Evolutionary conservation across 2,329 filamentous ascomycete species (phyloP).

Genomic region (Colletotrichum sp.): DNA sequence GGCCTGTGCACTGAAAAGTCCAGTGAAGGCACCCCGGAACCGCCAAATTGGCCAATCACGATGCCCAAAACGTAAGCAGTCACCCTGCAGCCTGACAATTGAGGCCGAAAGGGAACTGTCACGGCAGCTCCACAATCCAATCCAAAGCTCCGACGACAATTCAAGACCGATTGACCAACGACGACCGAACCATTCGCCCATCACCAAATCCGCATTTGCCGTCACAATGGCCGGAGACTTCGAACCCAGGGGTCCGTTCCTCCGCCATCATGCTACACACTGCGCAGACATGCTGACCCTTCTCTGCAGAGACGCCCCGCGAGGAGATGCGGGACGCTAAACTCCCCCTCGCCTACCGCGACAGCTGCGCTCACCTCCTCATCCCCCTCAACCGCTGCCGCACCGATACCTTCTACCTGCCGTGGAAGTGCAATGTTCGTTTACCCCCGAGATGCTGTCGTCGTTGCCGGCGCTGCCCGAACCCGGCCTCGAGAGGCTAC

Average conservation of each 20-base stretch:
- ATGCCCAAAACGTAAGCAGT: not conserved
- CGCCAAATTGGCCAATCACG: not conserved
- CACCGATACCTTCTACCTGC: constrained; percentile 88
- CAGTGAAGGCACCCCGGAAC: not conserved
- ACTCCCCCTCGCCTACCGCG: constrained; percentile 88
- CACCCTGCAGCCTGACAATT: not conserved
- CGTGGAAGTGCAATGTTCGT: constrained; percentile 96
- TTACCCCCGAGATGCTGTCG: not conserved
- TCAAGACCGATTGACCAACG: constrained; percentile 14
- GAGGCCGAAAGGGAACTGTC: not conserved
- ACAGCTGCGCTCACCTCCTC: constrained; percentile 92
- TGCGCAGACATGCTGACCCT: not conserved
- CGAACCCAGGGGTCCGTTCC: constrained; percentile 17
- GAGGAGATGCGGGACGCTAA: constrained; percentile 93
- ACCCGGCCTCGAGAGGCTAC: not conserved
- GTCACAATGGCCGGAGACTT: constrained; percentile 23
- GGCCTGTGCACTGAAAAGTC: not conserved
- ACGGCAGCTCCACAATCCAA: constrained; percentile 17
- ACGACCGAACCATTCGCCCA: constrained; percentile 14
- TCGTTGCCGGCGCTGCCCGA: not conserved
- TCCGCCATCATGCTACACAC: not conserved
- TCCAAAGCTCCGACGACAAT: constrained; percentile 23
- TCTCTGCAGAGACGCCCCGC: constrained; percentile 64
- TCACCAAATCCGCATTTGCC: constrained; percentile 10
- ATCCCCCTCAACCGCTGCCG: constrained; percentile 97